Base-by-base conservation (phyloP, 1,139 yeast genomes). In the Casaregolazyma suthepensis region DNA sequence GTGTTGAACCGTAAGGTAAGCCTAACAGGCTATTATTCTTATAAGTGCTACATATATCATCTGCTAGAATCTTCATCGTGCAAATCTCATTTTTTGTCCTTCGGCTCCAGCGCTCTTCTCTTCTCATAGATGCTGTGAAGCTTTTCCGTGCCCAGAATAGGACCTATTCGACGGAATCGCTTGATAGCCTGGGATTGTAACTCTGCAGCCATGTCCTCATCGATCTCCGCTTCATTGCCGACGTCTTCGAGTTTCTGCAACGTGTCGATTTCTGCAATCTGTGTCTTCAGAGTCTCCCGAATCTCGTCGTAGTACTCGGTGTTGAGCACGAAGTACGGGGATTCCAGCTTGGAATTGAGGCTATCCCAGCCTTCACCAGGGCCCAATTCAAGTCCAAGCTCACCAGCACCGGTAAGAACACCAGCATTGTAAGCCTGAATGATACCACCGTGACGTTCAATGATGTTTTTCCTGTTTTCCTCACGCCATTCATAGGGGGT, bases 351-450 rank as follows among this genome's bases (percentile, higher is more conserved):
- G 26, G 35, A 18, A 53, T 59, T 66, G 15, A 60, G 63, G 18
- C 52, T 46, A 29, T 67, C 67, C 65, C 66, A 93, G 38, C 98
- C 98, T 74, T 93, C 98, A 52, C 94, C 96, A 12, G 73, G 71
- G 26, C 78, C 78, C 60, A 93, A 78, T 22, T 70, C 70, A 35
- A 83, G 75, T 35, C 95, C 94, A 61, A 86, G 80, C 47, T 75
- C 71, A 45, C 66, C 67, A 61, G 90, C 76, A 51, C 71, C 74
- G 35, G 77, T 79, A 61, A 90, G 81, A 51, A 83, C 69, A 17
- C 96, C 96, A 19, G 79, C 75, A 66, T 81, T 82, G 69, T 83
- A 87, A 9, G 97, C 96, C 61, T 79, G 79, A 53, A 89, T 80
- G 65, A 88, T 75, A 18, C 96, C 93, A 54, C 96, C 97, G 59